Base-by-base conservation (phyloP, 2,329 filamentous ascomycete species). In the Beauveria brongniartii region DNA sequence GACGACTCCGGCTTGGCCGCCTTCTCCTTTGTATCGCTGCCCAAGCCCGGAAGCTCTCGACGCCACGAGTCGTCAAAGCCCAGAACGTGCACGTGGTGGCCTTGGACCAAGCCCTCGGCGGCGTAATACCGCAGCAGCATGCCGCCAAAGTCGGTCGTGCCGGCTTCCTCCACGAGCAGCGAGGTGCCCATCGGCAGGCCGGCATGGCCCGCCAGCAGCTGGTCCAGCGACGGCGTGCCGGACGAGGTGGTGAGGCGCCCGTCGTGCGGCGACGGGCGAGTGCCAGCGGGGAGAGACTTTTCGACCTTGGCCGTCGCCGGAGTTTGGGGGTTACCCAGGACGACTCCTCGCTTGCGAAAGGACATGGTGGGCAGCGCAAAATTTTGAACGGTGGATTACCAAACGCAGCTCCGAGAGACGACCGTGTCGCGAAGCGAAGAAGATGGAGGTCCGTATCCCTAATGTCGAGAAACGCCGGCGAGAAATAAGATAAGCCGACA, bases 81-180 rank as follows among this genome's bases (percentile, higher is more conserved):
- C 43, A 97, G 80, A 3, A 96, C 85, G 73, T 97, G 92, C 55
- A 99, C 84, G 61, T 87, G 83, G 69, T 99, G 94, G 1, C 91
- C 92, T 70, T 99, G 94, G 6, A 95, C 84, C 4, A 97, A 83
- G 2, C 94, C 94, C 74, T 99, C 92, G 0, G 93, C 92, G 1
- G 92, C 93, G 75, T 91, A 99, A 72, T 94, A 97, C 60, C 90
- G 84, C 50, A 97, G 75, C 62, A 97, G 76, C 28, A 90, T 84
- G 2, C 92, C 91, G 0, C 90, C 87, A 76, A 96, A 99, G 72
- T 99, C 94, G 0, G 94, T 99, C 1, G 93, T 96, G 0, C 93
- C 93, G 61, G 86, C 88, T 69, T 99, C 94, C 70, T 93, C 90
- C 37, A 97, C 78, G 5, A 99, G 75, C 1, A 97, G 70, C 0